These are phyloP conservation scores for Cymbopogon citratus DNA, from an alignment of 176 grass and related monocot genomes.

Conservation along the genomic window DNA sequence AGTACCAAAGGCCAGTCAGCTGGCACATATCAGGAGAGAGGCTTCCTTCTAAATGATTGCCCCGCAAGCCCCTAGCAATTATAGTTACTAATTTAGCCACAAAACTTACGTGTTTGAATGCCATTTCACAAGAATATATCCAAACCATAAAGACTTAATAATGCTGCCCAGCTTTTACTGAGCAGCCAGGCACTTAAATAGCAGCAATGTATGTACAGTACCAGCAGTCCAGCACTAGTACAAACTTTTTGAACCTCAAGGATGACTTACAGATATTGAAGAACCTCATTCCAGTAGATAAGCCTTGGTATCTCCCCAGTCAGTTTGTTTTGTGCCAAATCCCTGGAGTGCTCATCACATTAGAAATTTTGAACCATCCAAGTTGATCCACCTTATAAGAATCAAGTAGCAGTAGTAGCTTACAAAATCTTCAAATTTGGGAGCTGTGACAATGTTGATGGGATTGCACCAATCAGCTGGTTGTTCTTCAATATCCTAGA, in stretches of 20 bases:
- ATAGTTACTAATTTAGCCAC: neutral
- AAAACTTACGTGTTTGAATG: neutral
- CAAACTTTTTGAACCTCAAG: neutral
- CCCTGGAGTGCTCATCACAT: slow-evolving; percentile 36
- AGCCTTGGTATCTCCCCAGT: slow-evolving; percentile 93
- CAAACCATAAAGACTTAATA: neutral
- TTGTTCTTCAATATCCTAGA: slow-evolving; percentile 94
- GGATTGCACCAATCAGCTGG: slow-evolving; percentile 69
- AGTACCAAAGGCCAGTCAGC: slow-evolving; percentile 12
- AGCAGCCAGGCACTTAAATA: neutral
- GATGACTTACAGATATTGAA: slow-evolving; percentile 84
- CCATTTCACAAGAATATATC: neutral
- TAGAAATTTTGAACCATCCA: neutral
- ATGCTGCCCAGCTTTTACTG: neutral
- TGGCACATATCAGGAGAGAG: no score
- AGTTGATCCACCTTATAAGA: neutral
- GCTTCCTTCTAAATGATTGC: no score
- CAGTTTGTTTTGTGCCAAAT: slow-evolving; percentile 88
- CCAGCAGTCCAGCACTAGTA: neutral
- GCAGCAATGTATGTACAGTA: neutral
- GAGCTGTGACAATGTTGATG: slow-evolving; percentile 87
- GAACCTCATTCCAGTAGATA: slow-evolving; percentile 99
- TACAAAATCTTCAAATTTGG: slow-evolving; percentile 94
- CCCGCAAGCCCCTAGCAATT: slow-evolving; percentile 27
- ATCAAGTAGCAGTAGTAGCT: slow-evolving; percentile 2